These are phyloP conservation scores for Theileria annulata DNA, from an alignment of 169 alveolate species.

Conservation along the genomic window DNA sequence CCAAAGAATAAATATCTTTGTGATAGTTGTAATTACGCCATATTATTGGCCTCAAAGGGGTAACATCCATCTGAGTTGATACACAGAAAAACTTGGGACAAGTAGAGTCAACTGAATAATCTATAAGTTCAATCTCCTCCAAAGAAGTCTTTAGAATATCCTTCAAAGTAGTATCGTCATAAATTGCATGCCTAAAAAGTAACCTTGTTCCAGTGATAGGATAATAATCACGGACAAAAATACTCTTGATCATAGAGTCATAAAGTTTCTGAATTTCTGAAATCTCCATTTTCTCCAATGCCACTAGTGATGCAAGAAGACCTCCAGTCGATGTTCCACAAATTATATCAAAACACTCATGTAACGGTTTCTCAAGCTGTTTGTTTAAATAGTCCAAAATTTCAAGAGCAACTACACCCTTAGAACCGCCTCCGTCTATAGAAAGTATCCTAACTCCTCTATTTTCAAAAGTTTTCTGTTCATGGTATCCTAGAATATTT, in stretches of 20 bases:
- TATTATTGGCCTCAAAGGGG: conserved; percentile 76
- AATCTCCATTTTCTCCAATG: conserved; percentile 75
- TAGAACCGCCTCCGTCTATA: conserved; percentile 86
- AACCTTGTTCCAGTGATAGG: conserved; percentile 72
- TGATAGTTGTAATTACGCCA: conserved; percentile 78
- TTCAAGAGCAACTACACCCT: conserved; percentile 83
- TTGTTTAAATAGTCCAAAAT: conserved; percentile 66
- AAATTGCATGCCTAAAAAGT: conserved; percentile 77
- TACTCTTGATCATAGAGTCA: conserved; percentile 75
- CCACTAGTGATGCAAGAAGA: conserved; percentile 76
- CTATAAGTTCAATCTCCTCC: conserved; percentile 76
- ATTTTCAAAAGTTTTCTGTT: conserved; percentile 12
- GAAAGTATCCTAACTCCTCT: conserved; percentile 76
- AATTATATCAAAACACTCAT: conserved; percentile 81
- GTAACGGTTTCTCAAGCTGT: conserved; percentile 62
- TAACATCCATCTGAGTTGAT: conserved; percentile 71
- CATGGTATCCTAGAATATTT: conserved; percentile 62
- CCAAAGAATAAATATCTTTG: conserved; percentile 18
- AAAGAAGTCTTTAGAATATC: conserved; percentile 63
- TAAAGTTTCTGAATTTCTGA: conserved; percentile 72
- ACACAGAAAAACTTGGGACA: conserved; percentile 81
- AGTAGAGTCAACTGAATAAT: conserved; percentile 78
- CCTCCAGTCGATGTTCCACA: conserved; percentile 89
- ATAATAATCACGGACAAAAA: conserved; percentile 76
- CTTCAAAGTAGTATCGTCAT: conserved; percentile 75